Percentiles rank a stretch among this genome's conserved stretches.
Evolutionary conservation across 73 alveolate species (phyloP).

Genomic region (Uronychia setigera): DNA sequence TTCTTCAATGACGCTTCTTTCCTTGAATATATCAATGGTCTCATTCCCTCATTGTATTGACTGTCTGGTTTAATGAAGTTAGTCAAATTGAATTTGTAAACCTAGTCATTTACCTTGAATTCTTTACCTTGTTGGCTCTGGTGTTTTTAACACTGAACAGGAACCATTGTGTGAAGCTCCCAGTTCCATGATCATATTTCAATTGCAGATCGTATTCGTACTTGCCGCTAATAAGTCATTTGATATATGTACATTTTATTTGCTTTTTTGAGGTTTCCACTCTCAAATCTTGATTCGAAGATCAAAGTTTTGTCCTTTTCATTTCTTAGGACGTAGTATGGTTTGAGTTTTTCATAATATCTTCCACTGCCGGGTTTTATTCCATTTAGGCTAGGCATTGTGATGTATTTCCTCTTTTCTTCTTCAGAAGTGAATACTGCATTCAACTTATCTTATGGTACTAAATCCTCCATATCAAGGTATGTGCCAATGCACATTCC

Average conservation of each 20-base stretch:
- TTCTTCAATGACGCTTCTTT: constrained; percentile 40
- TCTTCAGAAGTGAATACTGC: neutral
- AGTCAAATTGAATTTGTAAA: constrained; percentile 88
- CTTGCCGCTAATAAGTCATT: neutral
- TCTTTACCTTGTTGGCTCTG: neutral
- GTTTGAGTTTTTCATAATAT: neutral
- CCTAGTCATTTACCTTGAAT: neutral
- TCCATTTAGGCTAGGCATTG: neutral
- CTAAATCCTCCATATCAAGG: neutral
- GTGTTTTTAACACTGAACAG: neutral
- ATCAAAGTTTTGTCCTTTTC: constrained; percentile 73
- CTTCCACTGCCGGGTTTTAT: neutral
- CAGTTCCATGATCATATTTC: constrained; percentile 77
- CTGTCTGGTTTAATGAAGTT: constrained; percentile 97
- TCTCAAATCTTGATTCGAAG: constrained; percentile 90
- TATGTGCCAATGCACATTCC: neutral
- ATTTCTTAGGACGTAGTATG: neutral
- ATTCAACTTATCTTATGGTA: neutral
- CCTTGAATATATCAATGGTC: constrained; percentile 86
- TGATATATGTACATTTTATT: neutral
- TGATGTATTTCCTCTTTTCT: neutral
- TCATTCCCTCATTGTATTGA: constrained; percentile 94
- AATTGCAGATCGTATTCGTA: constrained; percentile 75
- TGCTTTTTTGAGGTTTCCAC: constrained; percentile 66
- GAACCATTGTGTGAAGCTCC: constrained; percentile 71